phyloP scores from a whole-genome alignment of 2,329 filamentous ascomycete genomes.

The Colletotrichum sojae region DNA sequence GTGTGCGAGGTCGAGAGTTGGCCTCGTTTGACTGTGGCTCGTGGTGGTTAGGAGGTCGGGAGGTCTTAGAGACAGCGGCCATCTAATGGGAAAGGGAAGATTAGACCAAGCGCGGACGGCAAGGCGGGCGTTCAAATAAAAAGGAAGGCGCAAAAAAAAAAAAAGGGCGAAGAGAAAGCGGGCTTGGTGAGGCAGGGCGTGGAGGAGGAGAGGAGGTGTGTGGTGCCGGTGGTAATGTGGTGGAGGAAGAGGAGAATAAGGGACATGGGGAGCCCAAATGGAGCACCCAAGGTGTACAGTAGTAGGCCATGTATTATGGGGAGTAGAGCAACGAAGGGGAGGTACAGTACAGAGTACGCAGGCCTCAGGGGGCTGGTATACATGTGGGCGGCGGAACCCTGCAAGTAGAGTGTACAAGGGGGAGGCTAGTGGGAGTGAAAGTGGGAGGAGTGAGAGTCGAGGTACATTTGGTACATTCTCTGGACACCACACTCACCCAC shows the following conservation, averaged over 20 bases:
- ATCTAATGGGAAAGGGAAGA: slow-evolving; percentile 37
- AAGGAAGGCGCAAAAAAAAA: slow-evolving; percentile 33
- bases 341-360: slow-evolving; percentile 36
- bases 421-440: slow-evolving; percentile 26
- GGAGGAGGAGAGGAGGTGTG: slow-evolving; percentile 39
- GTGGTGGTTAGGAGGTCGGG: slow-evolving; percentile 38
- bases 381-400: slow-evolving; percentile 35
- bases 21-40: slow-evolving; percentile 39
- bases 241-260: slow-evolving; percentile 39
- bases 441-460: slow-evolving; percentile 14
- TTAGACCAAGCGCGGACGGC: slow-evolving; percentile 29
- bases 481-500: slow-evolving; percentile 4
- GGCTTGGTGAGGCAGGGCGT: slow-evolving; percentile 41
- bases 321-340: background rate
- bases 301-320: slow-evolving; percentile 24
- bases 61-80: slow-evolving; percentile 41
- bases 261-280: slow-evolving; percentile 35
- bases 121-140: slow-evolving; percentile 41
- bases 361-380: slow-evolving; percentile 35
- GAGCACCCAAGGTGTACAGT: background rate
- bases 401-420: slow-evolving; percentile 37
- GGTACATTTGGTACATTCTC: slow-evolving; percentile 10
- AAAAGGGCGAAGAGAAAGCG: slow-evolving; percentile 38
- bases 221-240: slow-evolving; percentile 22
- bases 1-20: slow-evolving; percentile 31